These are phyloP conservation scores for Starmerella apicola DNA, from an alignment of 805 yeast species.

Conservation along the genomic window DNA sequence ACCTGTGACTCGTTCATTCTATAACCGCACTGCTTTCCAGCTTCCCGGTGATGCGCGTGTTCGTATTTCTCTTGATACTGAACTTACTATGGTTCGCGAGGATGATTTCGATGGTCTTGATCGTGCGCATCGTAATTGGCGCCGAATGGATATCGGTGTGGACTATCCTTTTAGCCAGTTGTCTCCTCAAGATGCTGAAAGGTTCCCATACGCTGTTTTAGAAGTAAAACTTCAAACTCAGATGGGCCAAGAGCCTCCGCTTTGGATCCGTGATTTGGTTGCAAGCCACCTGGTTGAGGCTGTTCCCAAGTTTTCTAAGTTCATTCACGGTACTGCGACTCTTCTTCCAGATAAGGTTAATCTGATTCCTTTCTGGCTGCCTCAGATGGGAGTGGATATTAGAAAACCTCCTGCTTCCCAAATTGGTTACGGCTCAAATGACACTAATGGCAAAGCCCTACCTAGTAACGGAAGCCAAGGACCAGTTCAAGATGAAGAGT, in stretches of 20 bases:
- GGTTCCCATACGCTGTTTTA: slow-evolving; percentile 94
- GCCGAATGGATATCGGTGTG: slow-evolving; percentile 96
- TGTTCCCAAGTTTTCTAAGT: slow-evolving; percentile 93
- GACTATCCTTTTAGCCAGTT: slow-evolving; percentile 89
- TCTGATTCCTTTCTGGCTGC: slow-evolving; percentile 91
- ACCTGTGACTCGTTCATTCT: slow-evolving; percentile 92
- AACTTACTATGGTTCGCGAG: slow-evolving; percentile 93
- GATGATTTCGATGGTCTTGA: slow-evolving; percentile 90
- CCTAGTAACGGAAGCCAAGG: slow-evolving; percentile 2
- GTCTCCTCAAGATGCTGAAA: slow-evolving; percentile 70
- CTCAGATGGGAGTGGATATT: slow-evolving; percentile 93
- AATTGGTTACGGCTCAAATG: slow-evolving; percentile 7
- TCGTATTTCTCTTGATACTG: slow-evolving; percentile 94
- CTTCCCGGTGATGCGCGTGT: slow-evolving; percentile 99
- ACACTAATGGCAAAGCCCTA: neutral
- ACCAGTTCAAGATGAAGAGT: slow-evolving; percentile 11
- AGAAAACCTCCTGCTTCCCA: slow-evolving; percentile 54
- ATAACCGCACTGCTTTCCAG: slow-evolving; percentile 97
- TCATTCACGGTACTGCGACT: slow-evolving; percentile 94
- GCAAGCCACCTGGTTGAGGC: slow-evolving; percentile 92
- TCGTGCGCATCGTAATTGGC: slow-evolving; percentile 89
- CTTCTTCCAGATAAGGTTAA: slow-evolving; percentile 71
- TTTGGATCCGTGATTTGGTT: slow-evolving; percentile 89
- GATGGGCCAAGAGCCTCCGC: slow-evolving; percentile 97
- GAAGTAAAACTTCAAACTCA: slow-evolving; percentile 97